phyloP scores from a whole-genome alignment of 23 red algal species.

The Rhodosorus marinus region DNA sequence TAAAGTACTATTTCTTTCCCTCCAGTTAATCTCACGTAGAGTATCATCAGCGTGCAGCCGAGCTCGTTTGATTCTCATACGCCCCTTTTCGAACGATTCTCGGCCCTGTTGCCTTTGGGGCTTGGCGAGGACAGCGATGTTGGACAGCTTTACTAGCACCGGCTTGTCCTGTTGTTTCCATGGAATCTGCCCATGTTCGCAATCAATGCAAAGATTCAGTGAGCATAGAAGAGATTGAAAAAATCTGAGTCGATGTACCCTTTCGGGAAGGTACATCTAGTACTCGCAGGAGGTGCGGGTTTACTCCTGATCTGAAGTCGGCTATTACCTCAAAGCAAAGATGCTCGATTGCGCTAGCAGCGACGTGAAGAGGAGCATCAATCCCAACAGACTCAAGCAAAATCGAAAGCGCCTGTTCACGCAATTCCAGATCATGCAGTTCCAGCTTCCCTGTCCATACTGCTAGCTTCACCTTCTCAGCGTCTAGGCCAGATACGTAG shows the following conservation, averaged over 20 bases:
- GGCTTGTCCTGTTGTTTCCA: slow-evolving; percentile 67
- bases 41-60: slow-evolving; percentile 55
- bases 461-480: slow-evolving; percentile 33
- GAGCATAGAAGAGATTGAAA: too few relatives aligned
- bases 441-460: slow-evolving; percentile 70
- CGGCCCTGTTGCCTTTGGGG: slow-evolving; percentile 23
- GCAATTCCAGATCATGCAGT: slow-evolving; percentile 47
- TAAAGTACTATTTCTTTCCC: too few relatives aligned
- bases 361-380: slow-evolving; percentile 36
- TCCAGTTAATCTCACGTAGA: slow-evolving; percentile 37
- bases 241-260: too few relatives aligned
- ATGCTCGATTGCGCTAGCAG: slow-evolving; percentile 35
- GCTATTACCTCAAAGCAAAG: too few relatives aligned
- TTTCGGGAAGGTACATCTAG: too few relatives aligned
- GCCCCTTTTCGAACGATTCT: slow-evolving; percentile 15
- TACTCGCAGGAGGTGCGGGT: too few relatives aligned
- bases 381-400: slow-evolving; percentile 59
- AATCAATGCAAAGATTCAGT: too few relatives aligned
- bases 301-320: too few relatives aligned
- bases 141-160: slow-evolving; percentile 26
- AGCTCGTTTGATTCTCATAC: slow-evolving; percentile 37
- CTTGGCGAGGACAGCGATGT: slow-evolving; percentile 36
- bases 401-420: slow-evolving; percentile 45
- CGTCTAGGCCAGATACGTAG: slow-evolving; percentile 74
- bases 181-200: slow-evolving; percentile 36